phyloP scores from a whole-genome alignment of 2,329 filamentous ascomycete genomes.

The Graphilbum fragrans region DNA sequence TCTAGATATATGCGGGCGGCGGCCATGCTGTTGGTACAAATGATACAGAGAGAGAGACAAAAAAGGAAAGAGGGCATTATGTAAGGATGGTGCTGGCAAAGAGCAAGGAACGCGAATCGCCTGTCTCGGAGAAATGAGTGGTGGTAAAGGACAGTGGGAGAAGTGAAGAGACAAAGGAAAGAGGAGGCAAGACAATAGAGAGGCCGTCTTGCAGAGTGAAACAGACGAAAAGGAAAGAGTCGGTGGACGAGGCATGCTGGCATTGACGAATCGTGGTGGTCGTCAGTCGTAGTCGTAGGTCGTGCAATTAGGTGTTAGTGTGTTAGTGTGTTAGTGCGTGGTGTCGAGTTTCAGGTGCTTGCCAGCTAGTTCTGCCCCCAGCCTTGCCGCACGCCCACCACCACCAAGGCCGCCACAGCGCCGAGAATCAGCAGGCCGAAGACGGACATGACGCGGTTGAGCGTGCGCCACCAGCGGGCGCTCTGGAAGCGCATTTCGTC shows the following conservation, averaged over 20 bases:
- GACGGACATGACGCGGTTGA: slow-evolving; percentile 47
- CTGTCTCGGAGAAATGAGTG: too few relatives aligned
- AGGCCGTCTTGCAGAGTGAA: background rate
- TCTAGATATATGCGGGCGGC: background rate
- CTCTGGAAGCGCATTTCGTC: slow-evolving; percentile 37
- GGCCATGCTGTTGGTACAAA: slow-evolving; percentile 6
- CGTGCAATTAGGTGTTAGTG: too few relatives aligned
- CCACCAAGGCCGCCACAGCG: slow-evolving; percentile 36
- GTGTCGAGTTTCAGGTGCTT: background rate
- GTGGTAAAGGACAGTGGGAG: too few relatives aligned
- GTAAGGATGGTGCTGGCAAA: too few relatives aligned
- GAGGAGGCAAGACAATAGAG: background rate
- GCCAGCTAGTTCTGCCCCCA: slow-evolving; percentile 22
- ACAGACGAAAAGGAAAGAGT: background rate
- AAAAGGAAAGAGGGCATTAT: background rate
- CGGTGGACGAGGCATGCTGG: too few relatives aligned
- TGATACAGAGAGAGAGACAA: slow-evolving; percentile 1
- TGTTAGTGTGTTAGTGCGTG: background rate
- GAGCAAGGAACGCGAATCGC: too few relatives aligned
- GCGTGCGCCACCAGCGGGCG: slow-evolving; percentile 46
- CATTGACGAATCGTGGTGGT: too few relatives aligned
- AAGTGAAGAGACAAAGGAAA: too few relatives aligned
- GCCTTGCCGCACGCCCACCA: slow-evolving; percentile 37
- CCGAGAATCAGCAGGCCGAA: slow-evolving; percentile 42
- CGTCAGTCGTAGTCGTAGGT: background rate